Percentiles rank a stretch among this genome's conserved stretches.
Evolutionary conservation across 2,329 filamentous ascomycete genomes (phyloP).

Genomic region (Fusarium metavorans): DNA sequence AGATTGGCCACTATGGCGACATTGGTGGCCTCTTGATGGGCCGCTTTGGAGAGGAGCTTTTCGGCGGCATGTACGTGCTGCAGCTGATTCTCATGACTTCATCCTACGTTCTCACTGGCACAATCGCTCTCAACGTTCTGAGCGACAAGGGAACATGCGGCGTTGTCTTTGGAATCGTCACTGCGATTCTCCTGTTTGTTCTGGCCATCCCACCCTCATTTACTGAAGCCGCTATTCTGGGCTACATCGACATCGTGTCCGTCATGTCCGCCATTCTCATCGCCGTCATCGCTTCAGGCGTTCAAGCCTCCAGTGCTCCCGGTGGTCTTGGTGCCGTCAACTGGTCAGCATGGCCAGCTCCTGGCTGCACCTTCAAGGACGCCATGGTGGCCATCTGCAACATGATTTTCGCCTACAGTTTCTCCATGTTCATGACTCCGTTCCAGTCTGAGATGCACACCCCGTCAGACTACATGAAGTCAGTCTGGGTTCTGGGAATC

Average conservation of each 20-base stretch:
- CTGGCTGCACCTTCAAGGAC: constrained; percentile 57
- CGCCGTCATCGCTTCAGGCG: constrained; percentile 71
- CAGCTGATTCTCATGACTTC: constrained; percentile 75
- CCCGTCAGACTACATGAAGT: constrained; percentile 54
- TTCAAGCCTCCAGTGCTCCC: constrained; percentile 42
- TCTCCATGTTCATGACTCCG: constrained; percentile 55
- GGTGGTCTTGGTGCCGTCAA: constrained; percentile 19
- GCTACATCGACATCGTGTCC: constrained; percentile 23
- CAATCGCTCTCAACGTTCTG: constrained; percentile 72
- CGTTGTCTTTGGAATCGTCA: constrained; percentile 53
- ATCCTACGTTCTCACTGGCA: constrained; percentile 74
- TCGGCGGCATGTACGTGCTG: constrained; percentile 67
- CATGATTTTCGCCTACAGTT: constrained; percentile 74
- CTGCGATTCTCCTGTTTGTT: constrained; percentile 51
- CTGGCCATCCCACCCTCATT: constrained; percentile 56
- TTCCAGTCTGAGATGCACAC: constrained; percentile 60
- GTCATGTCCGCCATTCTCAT: constrained; percentile 66
- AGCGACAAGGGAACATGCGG: constrained; percentile 62
- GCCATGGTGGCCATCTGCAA: constrained; percentile 70
- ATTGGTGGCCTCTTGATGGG: constrained; percentile 70
- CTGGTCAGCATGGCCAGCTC: constrained; percentile 53
- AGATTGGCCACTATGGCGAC: constrained; percentile 72
- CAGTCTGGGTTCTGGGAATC: constrained; percentile 68
- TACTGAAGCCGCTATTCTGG: constrained; percentile 51
- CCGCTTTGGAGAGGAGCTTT: constrained; percentile 65